Conservation (phyloP, 306 rosid species). For the Prosopis cineraria region DNA sequence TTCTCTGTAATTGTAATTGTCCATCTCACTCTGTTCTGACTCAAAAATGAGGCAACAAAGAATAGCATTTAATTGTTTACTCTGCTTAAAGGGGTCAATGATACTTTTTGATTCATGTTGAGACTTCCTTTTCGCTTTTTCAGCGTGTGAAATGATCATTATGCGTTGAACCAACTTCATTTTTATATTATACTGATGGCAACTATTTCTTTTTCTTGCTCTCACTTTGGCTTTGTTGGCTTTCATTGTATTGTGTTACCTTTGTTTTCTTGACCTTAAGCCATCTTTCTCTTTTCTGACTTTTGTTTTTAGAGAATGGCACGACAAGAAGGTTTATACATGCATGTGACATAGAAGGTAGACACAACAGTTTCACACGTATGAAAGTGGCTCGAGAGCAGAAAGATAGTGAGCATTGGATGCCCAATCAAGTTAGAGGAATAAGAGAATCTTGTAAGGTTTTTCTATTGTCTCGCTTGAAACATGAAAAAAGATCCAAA, state of each 20-base stretch:
- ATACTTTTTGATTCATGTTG: not conserved
- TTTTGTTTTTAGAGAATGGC: not conserved
- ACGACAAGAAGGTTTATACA: not conserved
- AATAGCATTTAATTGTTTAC: not conserved
- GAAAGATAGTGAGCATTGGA: constrained; percentile 9
- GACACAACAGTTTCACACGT: not conserved
- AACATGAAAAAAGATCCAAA: not conserved
- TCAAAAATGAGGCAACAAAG: constrained; percentile 5
- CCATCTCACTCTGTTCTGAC: not conserved
- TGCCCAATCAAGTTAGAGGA: constrained; percentile 1
- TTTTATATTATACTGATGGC: not conserved
- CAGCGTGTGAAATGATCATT: constrained; percentile 18
- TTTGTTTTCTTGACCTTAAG: not conserved
- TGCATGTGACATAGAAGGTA: not conserved
- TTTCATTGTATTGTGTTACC: not conserved
- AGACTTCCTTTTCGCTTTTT: not conserved
- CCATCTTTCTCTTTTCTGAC: not conserved
- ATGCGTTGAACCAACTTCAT: not conserved
- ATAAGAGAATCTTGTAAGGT: not conserved
- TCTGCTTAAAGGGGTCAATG: not conserved
- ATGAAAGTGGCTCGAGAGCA: not conserved
- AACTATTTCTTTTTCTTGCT: not conserved
- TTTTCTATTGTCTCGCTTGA: not conserved
- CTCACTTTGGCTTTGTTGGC: not conserved
- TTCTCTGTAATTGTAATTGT: not conserved